Evolutionary conservation across 2,329 filamentous ascomycete species (phyloP).

Genomic region (Phaeoacremonium minimum): DNA sequence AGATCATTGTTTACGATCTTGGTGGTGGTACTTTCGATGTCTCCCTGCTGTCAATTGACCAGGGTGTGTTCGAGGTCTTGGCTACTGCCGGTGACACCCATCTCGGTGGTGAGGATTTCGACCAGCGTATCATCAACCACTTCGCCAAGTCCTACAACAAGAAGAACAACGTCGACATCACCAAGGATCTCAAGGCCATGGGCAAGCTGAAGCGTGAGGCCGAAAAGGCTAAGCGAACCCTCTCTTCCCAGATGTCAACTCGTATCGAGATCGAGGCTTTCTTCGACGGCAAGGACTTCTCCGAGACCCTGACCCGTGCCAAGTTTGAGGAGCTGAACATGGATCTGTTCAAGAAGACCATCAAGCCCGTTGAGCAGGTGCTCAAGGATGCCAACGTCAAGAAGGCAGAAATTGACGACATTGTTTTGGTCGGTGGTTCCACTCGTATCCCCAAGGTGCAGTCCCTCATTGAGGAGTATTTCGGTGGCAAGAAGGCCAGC

Average conservation of each 20-base stretch:
- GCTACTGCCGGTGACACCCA: slow-evolving; percentile 96
- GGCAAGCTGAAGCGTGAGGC: slow-evolving; percentile 99
- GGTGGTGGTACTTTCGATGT: slow-evolving; percentile 95
- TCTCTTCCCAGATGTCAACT: slow-evolving; percentile 89
- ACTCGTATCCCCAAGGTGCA: slow-evolving; percentile 99
- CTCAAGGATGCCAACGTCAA: slow-evolving; percentile 97
- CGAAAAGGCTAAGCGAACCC: slow-evolving; percentile 98
- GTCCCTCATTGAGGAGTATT: slow-evolving; percentile 91
- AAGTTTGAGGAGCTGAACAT: slow-evolving; percentile 99
- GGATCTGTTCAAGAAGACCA: slow-evolving; percentile 98
- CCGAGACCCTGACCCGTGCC: slow-evolving; percentile 94
- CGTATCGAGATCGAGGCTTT: slow-evolving; percentile 97
- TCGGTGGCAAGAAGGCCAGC: slow-evolving; percentile 91
- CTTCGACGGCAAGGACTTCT: slow-evolving; percentile 96
- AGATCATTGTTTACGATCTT: slow-evolving; percentile 91
- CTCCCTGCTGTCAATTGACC: slow-evolving; percentile 84
- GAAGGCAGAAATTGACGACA: slow-evolving; percentile 93
- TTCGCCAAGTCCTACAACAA: slow-evolving; percentile 99
- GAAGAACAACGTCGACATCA: slow-evolving; percentile 89
- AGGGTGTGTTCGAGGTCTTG: slow-evolving; percentile 91
- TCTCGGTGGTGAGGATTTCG: slow-evolving; percentile 97
- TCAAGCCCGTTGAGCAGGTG: slow-evolving; percentile 98
- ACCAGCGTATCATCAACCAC: slow-evolving; percentile 95
- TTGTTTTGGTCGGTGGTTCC: slow-evolving; percentile 96
- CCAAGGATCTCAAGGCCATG: slow-evolving; percentile 96